Percentiles rank a stretch among this genome's conserved stretches.
These are phyloP conservation scores for Silybum marianum DNA, from an alignment of 129 eudicot species.

Conservation along the genomic window DNA sequence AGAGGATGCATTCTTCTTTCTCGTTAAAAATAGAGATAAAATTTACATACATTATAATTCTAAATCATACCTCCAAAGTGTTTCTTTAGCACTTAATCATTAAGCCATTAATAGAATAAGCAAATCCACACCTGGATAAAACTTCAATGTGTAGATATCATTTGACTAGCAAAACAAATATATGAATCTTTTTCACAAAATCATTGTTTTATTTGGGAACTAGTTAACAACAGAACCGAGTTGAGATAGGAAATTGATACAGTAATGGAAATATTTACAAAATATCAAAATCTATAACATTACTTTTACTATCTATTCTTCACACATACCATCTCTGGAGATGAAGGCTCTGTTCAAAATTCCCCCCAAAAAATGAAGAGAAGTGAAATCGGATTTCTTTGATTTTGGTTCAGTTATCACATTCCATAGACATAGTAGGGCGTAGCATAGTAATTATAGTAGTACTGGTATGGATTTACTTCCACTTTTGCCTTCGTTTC, in stretches of 20 bases:
- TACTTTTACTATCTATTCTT: background rate
- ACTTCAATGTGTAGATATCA: too few relatives aligned
- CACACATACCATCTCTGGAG: background rate
- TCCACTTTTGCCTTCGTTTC: background rate
- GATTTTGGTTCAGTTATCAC: background rate
- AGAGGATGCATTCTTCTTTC: too few relatives aligned
- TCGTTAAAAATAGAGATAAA: too few relatives aligned
- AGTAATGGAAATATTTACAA: background rate
- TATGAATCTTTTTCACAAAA: too few relatives aligned
- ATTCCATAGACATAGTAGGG: background rate
- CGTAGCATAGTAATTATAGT: background rate
- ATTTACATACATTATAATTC: too few relatives aligned
- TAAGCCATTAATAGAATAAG: too few relatives aligned
- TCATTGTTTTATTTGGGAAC: background rate
- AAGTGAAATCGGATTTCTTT: background rate
- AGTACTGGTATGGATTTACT: constrained; percentile 1
- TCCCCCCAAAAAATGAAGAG: background rate
- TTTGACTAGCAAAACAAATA: too few relatives aligned
- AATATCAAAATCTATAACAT: background rate
- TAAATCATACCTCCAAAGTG: too few relatives aligned
- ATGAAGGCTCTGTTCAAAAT: background rate
- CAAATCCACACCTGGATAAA: too few relatives aligned
- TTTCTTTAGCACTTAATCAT: too few relatives aligned
- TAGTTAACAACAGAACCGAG: background rate
- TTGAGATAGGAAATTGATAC: background rate